These are phyloP conservation scores for Macrophomina pseudophaseolina DNA, from an alignment of 2,329 filamentous ascomycete species.

Conservation along the genomic window DNA sequence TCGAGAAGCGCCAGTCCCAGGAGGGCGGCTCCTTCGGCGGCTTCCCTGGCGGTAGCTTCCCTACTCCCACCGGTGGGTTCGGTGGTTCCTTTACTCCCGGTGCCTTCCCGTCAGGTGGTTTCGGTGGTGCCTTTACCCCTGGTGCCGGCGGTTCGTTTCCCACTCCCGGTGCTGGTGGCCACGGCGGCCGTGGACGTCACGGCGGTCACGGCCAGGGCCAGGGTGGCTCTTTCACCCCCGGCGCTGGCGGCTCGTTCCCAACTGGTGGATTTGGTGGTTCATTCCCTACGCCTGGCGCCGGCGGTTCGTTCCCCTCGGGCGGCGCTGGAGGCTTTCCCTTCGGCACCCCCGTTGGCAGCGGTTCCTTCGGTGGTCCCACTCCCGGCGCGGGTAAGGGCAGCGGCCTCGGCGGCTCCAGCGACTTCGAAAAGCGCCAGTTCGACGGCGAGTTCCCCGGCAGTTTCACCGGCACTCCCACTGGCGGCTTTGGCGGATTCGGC, in stretches of 20 bases:
- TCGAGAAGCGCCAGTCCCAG: slow-evolving; percentile 11
- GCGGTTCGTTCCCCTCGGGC: slow-evolving; percentile 5
- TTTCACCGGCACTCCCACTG: neutral
- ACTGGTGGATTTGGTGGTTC: slow-evolving; percentile 4
- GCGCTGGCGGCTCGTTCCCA: neutral
- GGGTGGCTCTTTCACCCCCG: neutral
- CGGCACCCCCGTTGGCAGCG: neutral
- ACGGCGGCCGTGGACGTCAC: no score
- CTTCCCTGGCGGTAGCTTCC: neutral
- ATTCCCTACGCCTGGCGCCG: neutral
- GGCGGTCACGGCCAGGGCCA: no score
- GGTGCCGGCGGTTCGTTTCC: neutral
- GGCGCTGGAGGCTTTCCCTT: slow-evolving; percentile 3
- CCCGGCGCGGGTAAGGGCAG: neutral
- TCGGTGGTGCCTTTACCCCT: neutral
- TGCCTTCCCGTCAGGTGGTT: neutral
- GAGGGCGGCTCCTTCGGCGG: neutral
- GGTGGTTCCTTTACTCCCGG: slow-evolving; percentile 1
- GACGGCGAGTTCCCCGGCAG: neutral
- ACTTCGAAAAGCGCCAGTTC: slow-evolving; percentile 3
- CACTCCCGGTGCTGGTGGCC: neutral
- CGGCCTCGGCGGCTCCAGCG: neutral
- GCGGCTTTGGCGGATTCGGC: neutral
- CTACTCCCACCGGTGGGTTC: slow-evolving; percentile 1
- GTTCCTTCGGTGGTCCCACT: neutral